Evolutionary conservation across 768 basidiomycete genomes (phyloP), one percentile per base, ranked within the genome.

Genomic region (Trametes coccinea): DNA sequence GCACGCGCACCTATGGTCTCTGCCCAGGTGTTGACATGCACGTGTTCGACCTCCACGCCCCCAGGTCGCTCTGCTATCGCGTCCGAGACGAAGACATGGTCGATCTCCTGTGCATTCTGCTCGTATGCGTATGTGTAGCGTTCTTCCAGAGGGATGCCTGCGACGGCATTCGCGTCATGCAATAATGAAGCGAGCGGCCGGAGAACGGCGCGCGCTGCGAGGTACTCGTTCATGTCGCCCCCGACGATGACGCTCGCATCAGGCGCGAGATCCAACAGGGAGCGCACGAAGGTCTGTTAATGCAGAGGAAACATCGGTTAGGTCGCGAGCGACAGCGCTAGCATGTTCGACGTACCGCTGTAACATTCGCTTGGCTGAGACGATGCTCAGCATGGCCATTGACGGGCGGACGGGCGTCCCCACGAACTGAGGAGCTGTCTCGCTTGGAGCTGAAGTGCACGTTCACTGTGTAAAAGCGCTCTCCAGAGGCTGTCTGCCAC

Each of bases 141-240:
- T 68, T 86, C 85, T 8, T 76, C 78, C 1, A 73, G 72, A 1
- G 77, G 75, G 40, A 84, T 75, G 22, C 73, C 72, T 7, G 83
- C 81, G 29, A 78, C 76, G 61, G 79, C 81, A 69, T 86, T 84
- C 39, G 82, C 77, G 53, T 86, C 84, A 22, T 69, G 69, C 47
- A 85, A 67, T 22, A 82, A 55, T 5, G 69, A 62, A 1, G 67
- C 69, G 56, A 86, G 71, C 4, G 83, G 75, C 47, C 69, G 70
- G 71, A 80, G 84, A 31, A 82, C 82, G 10, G 81, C 76, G 50
- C 81, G 80, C 2, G 85, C 78, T 63, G 83, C 80, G 17, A 77
- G 66, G 71, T 75, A 86, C 66, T 87, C 85, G 68, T 88, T 88
- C 74, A 82, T 85, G 72, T 86, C 85, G 5, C 86, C 85, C 1